These are phyloP conservation scores for Hanseniaspora vineae DNA, from an alignment of 805 yeast genomes.

Conservation along the genomic window DNA sequence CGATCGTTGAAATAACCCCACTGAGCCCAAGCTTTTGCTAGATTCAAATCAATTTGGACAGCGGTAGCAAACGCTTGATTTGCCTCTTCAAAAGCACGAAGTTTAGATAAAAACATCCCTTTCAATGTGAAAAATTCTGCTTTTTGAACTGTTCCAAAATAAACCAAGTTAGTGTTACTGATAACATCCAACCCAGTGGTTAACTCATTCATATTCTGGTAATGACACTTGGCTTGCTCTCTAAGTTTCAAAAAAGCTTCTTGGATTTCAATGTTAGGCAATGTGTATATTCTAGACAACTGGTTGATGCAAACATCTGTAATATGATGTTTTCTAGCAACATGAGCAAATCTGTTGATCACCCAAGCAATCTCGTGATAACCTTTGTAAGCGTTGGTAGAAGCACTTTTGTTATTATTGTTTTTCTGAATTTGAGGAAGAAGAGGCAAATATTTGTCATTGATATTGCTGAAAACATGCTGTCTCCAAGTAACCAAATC, in stretches of 20 bases:
- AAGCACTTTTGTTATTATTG: conserved; percentile 55
- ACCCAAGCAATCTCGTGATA: conserved; percentile 99
- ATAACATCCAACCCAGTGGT: conserved; percentile 95
- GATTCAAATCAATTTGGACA: conserved; percentile 83
- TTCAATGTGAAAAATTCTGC: conserved; percentile 95
- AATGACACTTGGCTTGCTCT: conserved; percentile 96
- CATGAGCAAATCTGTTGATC: conserved; percentile 94
- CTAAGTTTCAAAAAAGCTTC: conserved; percentile 92
- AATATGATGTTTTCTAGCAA: conserved; percentile 93
- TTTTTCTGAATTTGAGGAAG: conserved; percentile 72
- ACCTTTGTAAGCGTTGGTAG: conserved; percentile 93
- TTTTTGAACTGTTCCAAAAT: conserved; percentile 94
- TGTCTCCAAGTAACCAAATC: conserved; percentile 98
- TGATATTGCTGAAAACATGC: conserved; percentile 93
- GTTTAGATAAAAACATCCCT: conserved; percentile 93
- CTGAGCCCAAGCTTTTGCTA: conserved; percentile 99
- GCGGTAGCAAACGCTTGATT: conserved; percentile 97
- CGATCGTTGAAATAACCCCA: conserved; percentile 96
- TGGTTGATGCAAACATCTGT: conserved; percentile 93
- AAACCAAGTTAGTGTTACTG: conserved; percentile 88
- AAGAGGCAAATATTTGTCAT: conserved; percentile 85
- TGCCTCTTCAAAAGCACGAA: conserved; percentile 87
- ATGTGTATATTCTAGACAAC: conserved; percentile 81
- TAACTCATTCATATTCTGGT: conserved; percentile 79
- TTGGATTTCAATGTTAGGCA: conserved; percentile 96